Conservation (phyloP, 164 flowering plant genomes). For the Chloranthus sessilifolius region DNA sequence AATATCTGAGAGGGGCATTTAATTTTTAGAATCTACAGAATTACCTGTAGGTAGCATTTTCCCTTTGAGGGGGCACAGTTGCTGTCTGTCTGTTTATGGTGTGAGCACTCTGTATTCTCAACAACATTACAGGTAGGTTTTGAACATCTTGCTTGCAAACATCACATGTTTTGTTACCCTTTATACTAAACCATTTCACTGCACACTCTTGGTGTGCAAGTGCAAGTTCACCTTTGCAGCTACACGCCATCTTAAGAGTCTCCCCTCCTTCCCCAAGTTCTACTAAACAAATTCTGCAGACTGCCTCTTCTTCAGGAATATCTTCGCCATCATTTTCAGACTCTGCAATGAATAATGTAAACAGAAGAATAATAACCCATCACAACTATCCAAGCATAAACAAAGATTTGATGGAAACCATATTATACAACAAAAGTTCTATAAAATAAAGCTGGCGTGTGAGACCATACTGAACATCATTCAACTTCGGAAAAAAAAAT, state of each 20-base stretch:
- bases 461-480: no score
- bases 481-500: no score
- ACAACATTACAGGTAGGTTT: conserved; percentile 70
- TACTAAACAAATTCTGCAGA: conserved; percentile 76
- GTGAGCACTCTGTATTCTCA: conserved; percentile 48
- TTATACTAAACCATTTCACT: conserved; percentile 83
- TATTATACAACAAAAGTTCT: no score
- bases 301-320: conserved; percentile 85
- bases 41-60: conserved; percentile 55
- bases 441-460: no score
- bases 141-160: conserved; percentile 71
- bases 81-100: conserved; percentile 32
- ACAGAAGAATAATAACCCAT: no score
- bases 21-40: conserved; percentile 4
- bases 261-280: conserved; percentile 78
- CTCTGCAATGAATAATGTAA: conserved; percentile 23
- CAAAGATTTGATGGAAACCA: neutral
- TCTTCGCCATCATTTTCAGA: conserved; percentile 54
- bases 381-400: no score
- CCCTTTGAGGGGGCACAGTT: conserved; percentile 34
- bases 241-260: conserved; percentile 77
- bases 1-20: no score
- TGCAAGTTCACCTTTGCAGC: conserved; percentile 90
- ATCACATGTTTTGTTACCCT: conserved; percentile 81
- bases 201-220: conserved; percentile 87